Conservation (phyloP, 345 rosid species). For the Gossypium sturtianum region DNA sequence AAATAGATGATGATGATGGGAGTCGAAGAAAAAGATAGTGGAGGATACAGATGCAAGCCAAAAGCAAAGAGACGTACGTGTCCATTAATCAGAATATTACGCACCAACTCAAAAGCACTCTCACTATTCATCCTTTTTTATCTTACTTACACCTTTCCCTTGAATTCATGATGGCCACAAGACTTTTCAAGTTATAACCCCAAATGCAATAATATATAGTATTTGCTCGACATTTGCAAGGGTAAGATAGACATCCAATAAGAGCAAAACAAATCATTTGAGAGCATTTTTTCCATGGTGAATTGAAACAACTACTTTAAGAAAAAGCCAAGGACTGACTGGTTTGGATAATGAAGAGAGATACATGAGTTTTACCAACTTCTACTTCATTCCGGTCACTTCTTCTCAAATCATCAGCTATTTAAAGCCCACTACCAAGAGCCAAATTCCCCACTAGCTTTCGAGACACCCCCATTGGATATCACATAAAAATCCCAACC, state of each 20-base stretch:
- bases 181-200: too few relatives aligned
- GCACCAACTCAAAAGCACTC: slow-evolving; percentile 14
- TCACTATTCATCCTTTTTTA: background rate
- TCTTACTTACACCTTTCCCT: slow-evolving; percentile 16
- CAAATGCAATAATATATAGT: too few relatives aligned
- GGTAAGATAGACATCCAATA: background rate
- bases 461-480: slow-evolving; percentile 15
- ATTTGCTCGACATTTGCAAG: too few relatives aligned
- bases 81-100: slow-evolving; percentile 26
- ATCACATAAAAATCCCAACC: background rate
- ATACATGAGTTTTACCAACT: background rate
- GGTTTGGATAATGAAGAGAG: slow-evolving; percentile 17
- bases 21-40: slow-evolving; percentile 30
- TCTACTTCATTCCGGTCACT: background rate
- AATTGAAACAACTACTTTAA: background rate
- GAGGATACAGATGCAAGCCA: slow-evolving; percentile 21
- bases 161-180: background rate
- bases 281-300: slow-evolving; percentile 22
- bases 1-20: slow-evolving; percentile 6
- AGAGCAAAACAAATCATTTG: slow-evolving; percentile 15
- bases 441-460: slow-evolving; percentile 26
- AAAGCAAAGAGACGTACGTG: slow-evolving; percentile 14
- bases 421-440: slow-evolving; percentile 28
- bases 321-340: background rate
- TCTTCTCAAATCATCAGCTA: slow-evolving; percentile 31